Percentiles rank a stretch among this genome's conserved stretches.
phyloP scores from a whole-genome alignment of 345 rosid species.

The Aegle marmelos region DNA sequence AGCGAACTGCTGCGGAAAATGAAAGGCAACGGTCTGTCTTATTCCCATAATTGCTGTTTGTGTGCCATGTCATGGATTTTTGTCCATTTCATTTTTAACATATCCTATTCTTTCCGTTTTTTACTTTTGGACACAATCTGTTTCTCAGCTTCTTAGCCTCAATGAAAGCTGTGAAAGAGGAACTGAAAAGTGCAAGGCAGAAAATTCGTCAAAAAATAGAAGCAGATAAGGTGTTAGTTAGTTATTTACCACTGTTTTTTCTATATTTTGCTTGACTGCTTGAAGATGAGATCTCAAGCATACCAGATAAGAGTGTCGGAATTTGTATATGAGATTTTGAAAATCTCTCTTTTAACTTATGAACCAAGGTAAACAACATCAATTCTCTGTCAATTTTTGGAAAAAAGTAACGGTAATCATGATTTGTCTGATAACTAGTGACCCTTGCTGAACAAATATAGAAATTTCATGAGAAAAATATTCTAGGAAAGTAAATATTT shows the following conservation, averaged over 20 bases:
- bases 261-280: background rate
- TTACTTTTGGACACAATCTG: constrained; percentile 5
- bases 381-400: background rate
- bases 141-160: constrained; percentile 41
- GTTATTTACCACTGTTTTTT: background rate
- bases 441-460: background rate
- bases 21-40: constrained; percentile 65
- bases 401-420: background rate
- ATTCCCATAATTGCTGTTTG: background rate
- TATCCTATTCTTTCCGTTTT: constrained; percentile 1
- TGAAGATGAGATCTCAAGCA: background rate
- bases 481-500: background rate
- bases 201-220: constrained; percentile 57
- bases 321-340: background rate
- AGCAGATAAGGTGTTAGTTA: constrained; percentile 63
- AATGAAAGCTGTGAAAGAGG: constrained; percentile 63
- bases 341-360: background rate
- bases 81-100: constrained; percentile 3
- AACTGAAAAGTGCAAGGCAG: constrained; percentile 64
- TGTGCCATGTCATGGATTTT: background rate
- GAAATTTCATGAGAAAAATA: background rate
- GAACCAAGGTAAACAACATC: background rate
- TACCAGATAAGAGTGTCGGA: background rate
- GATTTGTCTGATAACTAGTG: background rate
- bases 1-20: constrained; percentile 58